Conservation (phyloP, 768 basidiomycete genomes). For the Boletus vermiculosoides region DNA sequence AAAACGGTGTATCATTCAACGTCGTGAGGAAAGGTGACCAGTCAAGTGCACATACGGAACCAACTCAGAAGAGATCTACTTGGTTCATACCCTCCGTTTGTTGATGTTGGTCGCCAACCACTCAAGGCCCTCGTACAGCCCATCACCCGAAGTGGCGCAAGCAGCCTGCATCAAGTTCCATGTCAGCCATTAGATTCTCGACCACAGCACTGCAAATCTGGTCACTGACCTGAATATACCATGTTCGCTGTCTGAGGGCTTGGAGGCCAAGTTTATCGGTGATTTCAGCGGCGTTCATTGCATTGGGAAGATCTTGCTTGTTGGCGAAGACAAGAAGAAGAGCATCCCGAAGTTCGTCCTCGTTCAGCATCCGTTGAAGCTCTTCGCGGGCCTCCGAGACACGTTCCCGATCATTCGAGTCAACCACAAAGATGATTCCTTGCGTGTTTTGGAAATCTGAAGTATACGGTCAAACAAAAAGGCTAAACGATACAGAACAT, state of each 20-base stretch:
- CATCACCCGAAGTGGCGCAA: constrained; percentile 97
- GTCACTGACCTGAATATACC: constrained; percentile 88
- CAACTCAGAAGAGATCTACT: constrained; percentile 33
- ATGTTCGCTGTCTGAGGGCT: constrained; percentile 93
- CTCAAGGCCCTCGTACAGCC: constrained; percentile 97
- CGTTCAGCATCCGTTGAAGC: constrained; percentile 98
- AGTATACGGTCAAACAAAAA: constrained; percentile 10
- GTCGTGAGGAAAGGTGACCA: constrained; percentile 61
- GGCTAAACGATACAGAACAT: constrained; percentile 6
- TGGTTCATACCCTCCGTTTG: constrained; percentile 69
- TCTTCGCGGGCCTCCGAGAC: constrained; percentile 98
- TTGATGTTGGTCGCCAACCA: constrained; percentile 89
- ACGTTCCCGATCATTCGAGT: constrained; percentile 99
- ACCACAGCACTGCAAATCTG: neutral
- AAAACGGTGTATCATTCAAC: constrained; percentile 50
- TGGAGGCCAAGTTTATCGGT: constrained; percentile 99
- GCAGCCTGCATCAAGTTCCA: constrained; percentile 63
- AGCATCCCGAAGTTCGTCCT: constrained; percentile 98
- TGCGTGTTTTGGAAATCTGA: constrained; percentile 99
- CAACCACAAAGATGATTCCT: constrained; percentile 99
- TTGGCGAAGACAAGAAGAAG: constrained; percentile 99
- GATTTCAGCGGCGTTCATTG: constrained; percentile 99
- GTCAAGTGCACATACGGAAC: constrained; percentile 48
- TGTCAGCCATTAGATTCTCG: constrained; percentile 11
- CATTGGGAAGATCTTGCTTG: constrained; percentile 99